Base-by-base conservation (phyloP, 768 basidiomycete species). In the Boletus sensibilis region DNA sequence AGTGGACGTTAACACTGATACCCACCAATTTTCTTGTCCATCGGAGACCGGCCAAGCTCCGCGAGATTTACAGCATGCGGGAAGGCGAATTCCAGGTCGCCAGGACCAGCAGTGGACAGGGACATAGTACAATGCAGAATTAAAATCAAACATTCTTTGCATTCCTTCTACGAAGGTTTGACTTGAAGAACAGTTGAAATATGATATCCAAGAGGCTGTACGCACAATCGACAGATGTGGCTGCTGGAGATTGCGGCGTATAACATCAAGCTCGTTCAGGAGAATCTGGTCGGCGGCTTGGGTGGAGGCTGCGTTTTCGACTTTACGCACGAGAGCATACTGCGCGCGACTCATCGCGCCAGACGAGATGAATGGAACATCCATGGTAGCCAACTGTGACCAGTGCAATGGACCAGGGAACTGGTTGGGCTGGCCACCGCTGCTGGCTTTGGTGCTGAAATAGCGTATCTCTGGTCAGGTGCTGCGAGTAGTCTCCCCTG, bases 361-460 rank as follows among this genome's bases (percentile, higher is more conserved):
- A 37, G 92, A 94, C 10, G 86, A 86, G 45, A 80, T 74, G 70
- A 88, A 92, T 9, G 90, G 86, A 2, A 90, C 82, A n/a, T 91
- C 82, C 88, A 91, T 90, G 48, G 9, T 41, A n/a, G 56, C 40
- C 25, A 23, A n/a, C 20, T n/a, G 50, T 46, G 18, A 23, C 21
- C 16, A 48, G 20, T 46, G 41, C 18, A 43, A 42, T 27, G 34
- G 25, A 46, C 51, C 23, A 37, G 3, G 41, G 25, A 29, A 8
- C 43, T n/a, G 35, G 23, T 25, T 46, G 50, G 33, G 14, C 25
- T 39, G 13, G 46, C 35, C 27, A 41, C 55, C 38, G 14, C 13
- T n/a, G 27, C 58, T 14, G 38, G 27, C 42, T 49, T 49, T 21
- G 23, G 18, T 33, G 47, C 46, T 54, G 35, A 40, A 62, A 57